Evolutionary conservation across 179 eudicot species (phyloP).

Genomic region (Silene coronaria): DNA sequence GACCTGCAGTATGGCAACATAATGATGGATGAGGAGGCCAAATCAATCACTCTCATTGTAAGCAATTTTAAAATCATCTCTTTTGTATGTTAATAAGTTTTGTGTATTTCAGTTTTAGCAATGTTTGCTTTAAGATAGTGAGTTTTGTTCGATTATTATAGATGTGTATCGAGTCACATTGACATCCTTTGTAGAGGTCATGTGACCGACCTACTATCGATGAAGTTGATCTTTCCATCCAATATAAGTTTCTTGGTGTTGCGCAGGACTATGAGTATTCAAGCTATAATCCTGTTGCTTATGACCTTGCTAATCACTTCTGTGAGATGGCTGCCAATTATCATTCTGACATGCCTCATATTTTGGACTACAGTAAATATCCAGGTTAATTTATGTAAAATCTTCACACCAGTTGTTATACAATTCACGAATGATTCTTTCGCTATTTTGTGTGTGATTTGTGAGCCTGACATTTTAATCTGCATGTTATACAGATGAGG

Average conservation of each 20-base stretch:
- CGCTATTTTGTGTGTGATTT: neutral
- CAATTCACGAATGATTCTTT: neutral
- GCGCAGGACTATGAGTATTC: constrained; percentile 83
- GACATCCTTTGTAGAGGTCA: no score
- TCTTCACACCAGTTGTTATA: neutral
- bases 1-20: constrained; percentile 90
- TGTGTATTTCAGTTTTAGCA: no score
- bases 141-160: no score
- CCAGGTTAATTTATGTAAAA: constrained; percentile 49
- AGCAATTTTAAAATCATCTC: constrained; percentile 18
- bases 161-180: no score
- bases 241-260: neutral
- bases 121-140: no score
- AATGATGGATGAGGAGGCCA: constrained; percentile 74
- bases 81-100: no score
- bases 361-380: constrained; percentile 71
- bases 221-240: no score
- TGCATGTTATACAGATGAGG: constrained; percentile 39
- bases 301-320: constrained; percentile 89
- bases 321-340: constrained; percentile 98
- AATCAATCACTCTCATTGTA: constrained; percentile 67
- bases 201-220: no score
- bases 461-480: neutral
- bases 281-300: constrained; percentile 73
- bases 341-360: constrained; percentile 89